These are phyloP conservation scores for Mortierella sp. DNA, from an alignment of 371 early-diverging fungal genomes.

Conservation along the genomic window DNA sequence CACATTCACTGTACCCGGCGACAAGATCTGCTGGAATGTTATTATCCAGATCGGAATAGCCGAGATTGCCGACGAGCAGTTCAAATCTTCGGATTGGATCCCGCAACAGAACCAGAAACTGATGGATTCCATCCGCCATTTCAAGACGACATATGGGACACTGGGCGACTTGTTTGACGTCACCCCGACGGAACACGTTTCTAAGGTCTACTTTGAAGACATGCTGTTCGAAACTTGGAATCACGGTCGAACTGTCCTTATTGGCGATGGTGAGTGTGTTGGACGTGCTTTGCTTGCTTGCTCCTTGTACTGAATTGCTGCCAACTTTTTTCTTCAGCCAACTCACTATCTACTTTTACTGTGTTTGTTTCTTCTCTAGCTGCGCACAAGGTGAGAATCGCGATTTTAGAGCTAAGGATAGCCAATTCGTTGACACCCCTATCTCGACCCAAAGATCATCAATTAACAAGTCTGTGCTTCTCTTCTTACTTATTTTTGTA, in stretches of 20 bases:
- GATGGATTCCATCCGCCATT: slow-evolving; percentile 15
- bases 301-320: not conserved
- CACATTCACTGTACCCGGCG: slow-evolving; percentile 10
- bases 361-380: too few relatives aligned
- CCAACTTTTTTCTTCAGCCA: not conserved
- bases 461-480: too few relatives aligned
- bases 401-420: too few relatives aligned
- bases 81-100: slow-evolving; percentile 24
- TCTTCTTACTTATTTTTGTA: not conserved
- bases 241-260: slow-evolving; percentile 25
- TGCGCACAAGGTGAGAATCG: not conserved
- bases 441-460: too few relatives aligned
- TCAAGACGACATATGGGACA: slow-evolving; percentile 28
- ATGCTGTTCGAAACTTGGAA: slow-evolving; percentile 40
- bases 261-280: slow-evolving; percentile 23
- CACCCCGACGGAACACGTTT: slow-evolving; percentile 18
- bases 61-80: not conserved
- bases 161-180: slow-evolving; percentile 34
- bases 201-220: slow-evolving; percentile 38
- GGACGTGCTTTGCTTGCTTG: too few relatives aligned
- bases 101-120: slow-evolving; percentile 8
- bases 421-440: too few relatives aligned
- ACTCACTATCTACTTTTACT: not conserved
- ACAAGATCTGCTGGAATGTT: slow-evolving; percentile 28
- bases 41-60: slow-evolving; percentile 6